phyloP scores from a whole-genome alignment of 2,329 filamentous ascomycete genomes.

The Byssoonygena ceratinophila region DNA sequence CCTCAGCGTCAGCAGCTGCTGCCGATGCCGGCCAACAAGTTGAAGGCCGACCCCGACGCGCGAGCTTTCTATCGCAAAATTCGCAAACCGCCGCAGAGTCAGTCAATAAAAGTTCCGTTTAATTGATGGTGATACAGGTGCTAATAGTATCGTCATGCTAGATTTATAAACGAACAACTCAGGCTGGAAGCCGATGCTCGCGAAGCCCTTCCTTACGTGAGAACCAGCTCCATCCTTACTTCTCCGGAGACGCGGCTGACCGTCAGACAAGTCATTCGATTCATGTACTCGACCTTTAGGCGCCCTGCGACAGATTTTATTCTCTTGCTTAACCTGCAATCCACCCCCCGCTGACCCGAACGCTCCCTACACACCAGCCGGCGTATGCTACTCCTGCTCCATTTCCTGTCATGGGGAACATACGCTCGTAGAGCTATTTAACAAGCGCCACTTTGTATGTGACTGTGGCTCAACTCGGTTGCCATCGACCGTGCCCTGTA shows the following conservation, averaged over 20 bases:
- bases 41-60: slow-evolving; percentile 23
- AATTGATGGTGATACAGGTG: background rate
- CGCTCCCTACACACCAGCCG: slow-evolving; percentile 61
- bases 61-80: slow-evolving; percentile 42
- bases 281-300: slow-evolving; percentile 86
- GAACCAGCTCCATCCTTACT: slow-evolving; percentile 20
- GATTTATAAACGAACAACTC: slow-evolving; percentile 81
- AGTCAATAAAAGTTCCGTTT: slow-evolving; percentile 13
- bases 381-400: slow-evolving; percentile 92
- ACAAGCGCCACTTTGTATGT: slow-evolving; percentile 89
- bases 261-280: slow-evolving; percentile 65
- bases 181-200: slow-evolving; percentile 88
- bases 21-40: slow-evolving; percentile 6
- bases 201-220: slow-evolving; percentile 84
- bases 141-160: slow-evolving; percentile 26
- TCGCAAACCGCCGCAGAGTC: slow-evolving; percentile 67
- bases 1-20: background rate
- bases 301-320: slow-evolving; percentile 74
- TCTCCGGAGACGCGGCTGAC: background rate
- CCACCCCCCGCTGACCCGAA: slow-evolving; percentile 49
- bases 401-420: slow-evolving; percentile 96
- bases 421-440: slow-evolving; percentile 87
- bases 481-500: slow-evolving; percentile 59
- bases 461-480: slow-evolving; percentile 87
- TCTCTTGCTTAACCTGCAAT: slow-evolving; percentile 88